These are phyloP conservation scores for Coemansia sp. DNA, from an alignment of 192 early-diverging fungal species.

Conservation along the genomic window DNA sequence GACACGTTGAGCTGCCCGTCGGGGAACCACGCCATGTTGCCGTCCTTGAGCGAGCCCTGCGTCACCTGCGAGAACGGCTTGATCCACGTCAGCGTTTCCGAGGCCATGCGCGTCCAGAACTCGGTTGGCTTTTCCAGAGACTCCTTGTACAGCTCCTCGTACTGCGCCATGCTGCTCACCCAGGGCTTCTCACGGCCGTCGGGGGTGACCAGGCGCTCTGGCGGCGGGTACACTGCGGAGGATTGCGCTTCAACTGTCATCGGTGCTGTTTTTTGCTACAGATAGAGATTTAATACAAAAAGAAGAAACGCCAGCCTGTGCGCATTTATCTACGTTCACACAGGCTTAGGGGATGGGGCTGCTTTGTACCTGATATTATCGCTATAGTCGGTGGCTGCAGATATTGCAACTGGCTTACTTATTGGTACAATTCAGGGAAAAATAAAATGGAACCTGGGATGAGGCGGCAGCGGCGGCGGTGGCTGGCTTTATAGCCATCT, in stretches of 20 bases:
- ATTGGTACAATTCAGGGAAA: constrained; percentile 5
- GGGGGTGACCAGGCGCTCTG: constrained; percentile 61
- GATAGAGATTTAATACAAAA: neutral
- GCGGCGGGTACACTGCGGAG: constrained; percentile 53
- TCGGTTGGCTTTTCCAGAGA: constrained; percentile 73
- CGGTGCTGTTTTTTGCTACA: neutral
- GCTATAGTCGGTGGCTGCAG: constrained; percentile 9
- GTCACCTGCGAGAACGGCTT: constrained; percentile 71
- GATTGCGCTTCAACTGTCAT: constrained; percentile 42
- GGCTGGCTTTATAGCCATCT: neutral
- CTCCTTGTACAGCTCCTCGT: constrained; percentile 76
- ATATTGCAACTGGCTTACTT: constrained; percentile 2
- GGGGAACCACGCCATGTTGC: constrained; percentile 92
- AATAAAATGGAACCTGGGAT: constrained; percentile 1
- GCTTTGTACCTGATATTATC: neutral
- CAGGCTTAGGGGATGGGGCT: too few species aligned
- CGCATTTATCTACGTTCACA: too few species aligned
- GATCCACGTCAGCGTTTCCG: constrained; percentile 76
- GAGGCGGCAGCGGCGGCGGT: neutral
- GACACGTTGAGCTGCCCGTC: constrained; percentile 90
- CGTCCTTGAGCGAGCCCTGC: constrained; percentile 73
- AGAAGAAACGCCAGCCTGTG: constrained; percentile 1
- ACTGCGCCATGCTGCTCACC: constrained; percentile 71
- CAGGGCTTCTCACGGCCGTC: constrained; percentile 61
- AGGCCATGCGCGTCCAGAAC: constrained; percentile 85